Conservation (phyloP, 2,329 filamentous ascomycete species). For the Dendryphion nanum region DNA sequence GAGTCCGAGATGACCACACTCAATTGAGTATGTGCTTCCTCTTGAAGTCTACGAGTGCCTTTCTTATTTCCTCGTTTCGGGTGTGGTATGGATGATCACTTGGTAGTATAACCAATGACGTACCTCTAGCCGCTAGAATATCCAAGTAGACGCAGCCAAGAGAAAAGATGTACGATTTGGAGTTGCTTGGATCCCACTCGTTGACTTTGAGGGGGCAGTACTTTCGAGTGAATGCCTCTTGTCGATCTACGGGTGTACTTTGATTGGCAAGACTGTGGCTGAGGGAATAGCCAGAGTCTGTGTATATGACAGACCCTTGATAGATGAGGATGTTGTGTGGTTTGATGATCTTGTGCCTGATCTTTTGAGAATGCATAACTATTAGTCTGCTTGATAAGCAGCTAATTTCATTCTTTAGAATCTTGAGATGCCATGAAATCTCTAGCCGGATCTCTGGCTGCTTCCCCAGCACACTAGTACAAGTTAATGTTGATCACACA, state of each 20-base stretch:
- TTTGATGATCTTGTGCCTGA: conserved; percentile 15
- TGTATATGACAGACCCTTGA: conserved; percentile 6
- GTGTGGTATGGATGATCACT: too few species aligned
- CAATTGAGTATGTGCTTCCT: too few species aligned
- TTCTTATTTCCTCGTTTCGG: too few species aligned
- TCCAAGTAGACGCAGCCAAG: conserved; percentile 21
- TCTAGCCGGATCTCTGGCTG: too few species aligned
- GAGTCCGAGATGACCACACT: too few species aligned
- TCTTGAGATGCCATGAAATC: too few species aligned
- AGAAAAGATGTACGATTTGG: conserved; percentile 18
- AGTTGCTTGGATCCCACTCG: conserved; percentile 7
- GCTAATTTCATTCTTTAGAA: conserved; percentile 8
- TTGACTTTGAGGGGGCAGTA: conserved; percentile 14
- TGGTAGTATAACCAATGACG: too few species aligned
- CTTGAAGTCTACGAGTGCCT: too few species aligned
- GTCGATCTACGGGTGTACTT: conserved; percentile 9
- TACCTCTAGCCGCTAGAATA: conserved; percentile 7
- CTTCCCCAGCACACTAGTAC: too few species aligned
- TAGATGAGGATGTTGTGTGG: conserved; percentile 12
- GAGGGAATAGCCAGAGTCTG: conserved; percentile 11
- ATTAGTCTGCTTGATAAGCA: conserved; percentile 9
- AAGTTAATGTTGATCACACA: too few species aligned
- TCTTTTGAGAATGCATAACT: conserved; percentile 6
- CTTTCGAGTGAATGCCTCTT: conserved; percentile 3
- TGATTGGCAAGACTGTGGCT: conserved; percentile 1